A percentile compares a stretch with the other conserved stretches of the same genome.
Conservation (phyloP, 495 filamentous ascomycete species). For the Penicillium parvum region DNA sequence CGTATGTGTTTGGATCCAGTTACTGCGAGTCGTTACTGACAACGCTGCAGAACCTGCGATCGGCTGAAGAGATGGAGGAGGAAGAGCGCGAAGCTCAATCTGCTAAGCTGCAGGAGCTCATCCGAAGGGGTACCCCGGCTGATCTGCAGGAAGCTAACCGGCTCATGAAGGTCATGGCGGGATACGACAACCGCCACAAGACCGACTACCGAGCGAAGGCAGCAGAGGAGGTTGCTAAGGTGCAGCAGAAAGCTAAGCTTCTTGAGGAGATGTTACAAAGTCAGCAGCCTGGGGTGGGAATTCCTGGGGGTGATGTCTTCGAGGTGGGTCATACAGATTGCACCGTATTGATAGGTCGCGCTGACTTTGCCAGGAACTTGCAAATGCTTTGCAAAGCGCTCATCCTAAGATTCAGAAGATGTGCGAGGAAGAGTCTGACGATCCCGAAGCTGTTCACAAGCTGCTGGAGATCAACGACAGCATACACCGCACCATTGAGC, state of each 20-base stretch:
- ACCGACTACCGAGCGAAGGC: conserved; percentile 98
- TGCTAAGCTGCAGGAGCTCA: conserved; percentile 94
- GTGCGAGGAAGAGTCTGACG: conserved; percentile 98
- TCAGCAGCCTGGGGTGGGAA: conserved; percentile 73
- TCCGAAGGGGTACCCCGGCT: conserved; percentile 83
- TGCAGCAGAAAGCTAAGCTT: conserved; percentile 86
- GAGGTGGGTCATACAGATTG: conserved; percentile 49
- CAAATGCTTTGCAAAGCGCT: conserved; percentile 84
- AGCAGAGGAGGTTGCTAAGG: conserved; percentile 87
- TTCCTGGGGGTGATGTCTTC: conserved; percentile 89
- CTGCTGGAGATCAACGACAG: conserved; percentile 96
- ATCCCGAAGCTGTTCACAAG: conserved; percentile 92
- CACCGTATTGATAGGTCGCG: not conserved
- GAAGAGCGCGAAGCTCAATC: conserved; percentile 93
- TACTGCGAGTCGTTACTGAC: conserved; percentile 24
- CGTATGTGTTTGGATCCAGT: conserved; percentile 51
- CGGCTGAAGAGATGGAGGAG: conserved; percentile 98
- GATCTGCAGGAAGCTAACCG: conserved; percentile 94
- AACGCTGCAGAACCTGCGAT: conserved; percentile 72
- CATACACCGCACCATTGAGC: conserved; percentile 92
- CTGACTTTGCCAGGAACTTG: conserved; percentile 60
- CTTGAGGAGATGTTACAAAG: conserved; percentile 89
- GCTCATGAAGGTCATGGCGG: conserved; percentile 98
- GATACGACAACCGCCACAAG: conserved; percentile 89
- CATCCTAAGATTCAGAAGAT: conserved; percentile 99